A percentile compares a stretch with the other conserved stretches of the same genome.
Evolutionary conservation across 1,284 basidiomycete genomes (phyloP).

Genomic region (Cutaneotrichosporon arboriforme): DNA sequence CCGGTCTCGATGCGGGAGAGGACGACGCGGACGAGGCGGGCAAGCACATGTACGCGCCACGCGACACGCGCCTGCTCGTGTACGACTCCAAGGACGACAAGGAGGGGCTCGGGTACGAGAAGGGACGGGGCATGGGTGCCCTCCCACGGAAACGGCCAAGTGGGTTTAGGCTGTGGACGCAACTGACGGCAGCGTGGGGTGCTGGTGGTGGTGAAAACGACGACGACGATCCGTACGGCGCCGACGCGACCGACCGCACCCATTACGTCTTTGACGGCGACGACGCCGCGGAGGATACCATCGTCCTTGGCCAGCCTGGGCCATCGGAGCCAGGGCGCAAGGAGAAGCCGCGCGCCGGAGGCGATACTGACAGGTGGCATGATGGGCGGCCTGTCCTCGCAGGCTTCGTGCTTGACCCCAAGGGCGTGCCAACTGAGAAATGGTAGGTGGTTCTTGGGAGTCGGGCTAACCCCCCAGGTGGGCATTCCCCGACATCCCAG

Average conservation of each 20-base stretch:
- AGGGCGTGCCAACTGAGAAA: constrained; percentile 64
- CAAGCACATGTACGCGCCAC: constrained; percentile 78
- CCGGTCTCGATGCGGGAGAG: constrained; percentile 46
- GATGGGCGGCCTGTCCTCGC: constrained; percentile 68
- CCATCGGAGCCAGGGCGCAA: neutral
- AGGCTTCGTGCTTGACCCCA: constrained; percentile 68
- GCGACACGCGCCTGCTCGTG: constrained; percentile 64
- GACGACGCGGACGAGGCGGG: constrained; percentile 61
- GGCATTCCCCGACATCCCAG: constrained; percentile 68
- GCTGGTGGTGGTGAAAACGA: constrained; percentile 71
- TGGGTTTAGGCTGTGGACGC: constrained; percentile 10
- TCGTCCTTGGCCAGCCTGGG: constrained; percentile 29
- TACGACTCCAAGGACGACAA: constrained; percentile 66
- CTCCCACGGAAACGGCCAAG: constrained; percentile 23
- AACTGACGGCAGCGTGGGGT: constrained; percentile 30
- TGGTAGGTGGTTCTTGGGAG: constrained; percentile 54
- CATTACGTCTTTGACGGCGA: constrained; percentile 64
- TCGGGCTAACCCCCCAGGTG: constrained; percentile 56
- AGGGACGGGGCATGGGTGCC: constrained; percentile 58
- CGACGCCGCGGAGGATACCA: constrained; percentile 59
- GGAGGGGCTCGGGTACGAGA: constrained; percentile 72
- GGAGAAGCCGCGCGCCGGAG: neutral
- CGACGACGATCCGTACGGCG: constrained; percentile 76
- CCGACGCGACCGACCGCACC: constrained; percentile 23
- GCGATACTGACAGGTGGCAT: constrained; percentile 52